A percentile compares a stretch with the other conserved stretches of the same genome.
Evolutionary conservation across 2,329 filamentous ascomycete species (phyloP).

Genomic region (Escovopsis sp.): DNA sequence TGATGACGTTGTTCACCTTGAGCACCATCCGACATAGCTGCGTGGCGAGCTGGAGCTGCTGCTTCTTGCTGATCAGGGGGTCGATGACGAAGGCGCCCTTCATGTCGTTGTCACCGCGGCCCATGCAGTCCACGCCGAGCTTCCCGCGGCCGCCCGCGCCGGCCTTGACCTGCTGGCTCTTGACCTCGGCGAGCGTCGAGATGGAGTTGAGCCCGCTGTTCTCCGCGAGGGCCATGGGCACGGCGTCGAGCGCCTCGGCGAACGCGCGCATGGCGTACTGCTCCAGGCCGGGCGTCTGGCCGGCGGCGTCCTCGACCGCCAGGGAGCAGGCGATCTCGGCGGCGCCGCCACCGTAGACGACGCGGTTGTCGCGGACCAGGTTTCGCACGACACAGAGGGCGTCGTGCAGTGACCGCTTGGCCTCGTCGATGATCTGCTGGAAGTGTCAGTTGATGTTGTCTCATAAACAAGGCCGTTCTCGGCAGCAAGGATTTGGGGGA

Average conservation of each 20-base stretch:
- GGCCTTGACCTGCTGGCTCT: constrained; percentile 88
- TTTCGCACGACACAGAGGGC: constrained; percentile 96
- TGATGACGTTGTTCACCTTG: constrained; percentile 94
- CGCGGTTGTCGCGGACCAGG: constrained; percentile 86
- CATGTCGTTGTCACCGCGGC: constrained; percentile 91
- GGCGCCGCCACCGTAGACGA: constrained; percentile 93
- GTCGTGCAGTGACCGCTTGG: constrained; percentile 93
- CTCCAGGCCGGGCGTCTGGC: constrained; percentile 91
- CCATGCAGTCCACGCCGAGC: constrained; percentile 96
- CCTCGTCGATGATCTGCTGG: constrained; percentile 86
- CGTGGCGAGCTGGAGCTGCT: constrained; percentile 90
- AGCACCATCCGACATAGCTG: constrained; percentile 97
- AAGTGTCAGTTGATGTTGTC: constrained; percentile 8
- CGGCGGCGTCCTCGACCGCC: constrained; percentile 86
- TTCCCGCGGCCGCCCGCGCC: constrained; percentile 34
- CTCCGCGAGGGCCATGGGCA: constrained; percentile 93
- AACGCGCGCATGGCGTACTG: constrained; percentile 99
- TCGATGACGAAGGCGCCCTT: constrained; percentile 96
- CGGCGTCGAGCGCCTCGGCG: constrained; percentile 79
- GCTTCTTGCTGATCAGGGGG: constrained; percentile 92
- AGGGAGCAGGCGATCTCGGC: constrained; percentile 95
- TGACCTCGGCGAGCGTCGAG: constrained; percentile 85
- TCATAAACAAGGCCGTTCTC: too few species aligned
- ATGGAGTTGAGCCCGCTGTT: constrained; percentile 95
- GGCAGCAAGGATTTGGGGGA: too few species aligned